These are phyloP conservation scores for Schizophyllum commune DNA, from an alignment of 1,284 basidiomycete species.

Conservation along the genomic window DNA sequence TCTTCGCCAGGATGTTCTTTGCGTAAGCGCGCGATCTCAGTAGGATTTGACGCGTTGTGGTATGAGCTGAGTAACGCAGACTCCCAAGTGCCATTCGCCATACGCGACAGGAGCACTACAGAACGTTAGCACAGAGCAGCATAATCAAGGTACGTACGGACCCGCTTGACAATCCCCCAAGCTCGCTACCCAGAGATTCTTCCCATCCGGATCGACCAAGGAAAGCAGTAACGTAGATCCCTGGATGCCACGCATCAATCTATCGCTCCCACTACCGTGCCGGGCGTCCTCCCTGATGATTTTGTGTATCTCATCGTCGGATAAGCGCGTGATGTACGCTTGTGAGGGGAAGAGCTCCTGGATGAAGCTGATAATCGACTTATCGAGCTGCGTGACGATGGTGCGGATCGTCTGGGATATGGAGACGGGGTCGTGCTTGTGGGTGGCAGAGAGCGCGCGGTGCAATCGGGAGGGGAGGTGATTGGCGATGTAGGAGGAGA, in stretches of 20 bases:
- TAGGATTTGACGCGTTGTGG: conserved; percentile 24
- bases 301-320: conserved; percentile 27
- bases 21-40: conserved; percentile 23
- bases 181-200: conserved; percentile 29
- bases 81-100: conserved; percentile 18
- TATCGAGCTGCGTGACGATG: conserved; percentile 21
- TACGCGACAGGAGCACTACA: conserved; percentile 22
- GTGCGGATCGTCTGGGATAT: background rate
- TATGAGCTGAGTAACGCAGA: conserved; percentile 21
- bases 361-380: conserved; percentile 23
- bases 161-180: conserved; percentile 31
- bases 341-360: conserved; percentile 21
- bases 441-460: conserved; percentile 6
- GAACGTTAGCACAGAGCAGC: background rate
- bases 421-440: conserved; percentile 4
- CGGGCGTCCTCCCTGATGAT: conserved; percentile 25
- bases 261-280: conserved; percentile 17
- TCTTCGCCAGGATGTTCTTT: conserved; percentile 27
- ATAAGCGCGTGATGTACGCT: conserved; percentile 11
- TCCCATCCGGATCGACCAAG: conserved; percentile 21
- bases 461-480: conserved; percentile 9
- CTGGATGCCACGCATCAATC: conserved; percentile 26
- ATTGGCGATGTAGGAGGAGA: conserved; percentile 11
- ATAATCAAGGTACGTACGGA: conserved; percentile 8
- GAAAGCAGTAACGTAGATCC: conserved; percentile 28